These are phyloP conservation scores for Aegilops umbellulata DNA, from an alignment of 176 grass and related monocot species.

Conservation along the genomic window DNA sequence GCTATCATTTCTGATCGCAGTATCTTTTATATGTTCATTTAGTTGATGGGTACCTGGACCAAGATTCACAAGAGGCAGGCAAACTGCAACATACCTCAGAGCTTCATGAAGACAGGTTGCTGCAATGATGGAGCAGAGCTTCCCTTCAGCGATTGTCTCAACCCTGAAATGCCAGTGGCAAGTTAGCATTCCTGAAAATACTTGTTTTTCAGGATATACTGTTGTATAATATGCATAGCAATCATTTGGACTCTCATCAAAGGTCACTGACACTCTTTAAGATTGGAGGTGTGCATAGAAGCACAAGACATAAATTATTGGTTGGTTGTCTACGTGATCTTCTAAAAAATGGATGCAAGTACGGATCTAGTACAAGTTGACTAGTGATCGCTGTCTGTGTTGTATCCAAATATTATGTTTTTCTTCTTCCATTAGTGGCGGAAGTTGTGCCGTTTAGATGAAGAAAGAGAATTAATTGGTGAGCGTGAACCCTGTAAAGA, in stretches of 20 bases:
- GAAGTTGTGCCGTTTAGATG: neutral
- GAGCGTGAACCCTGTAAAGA: neutral
- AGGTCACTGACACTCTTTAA: neutral
- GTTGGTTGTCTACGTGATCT: neutral
- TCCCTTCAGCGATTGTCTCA: neutral
- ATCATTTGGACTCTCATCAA: neutral
- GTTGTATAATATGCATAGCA: neutral
- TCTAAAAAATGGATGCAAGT: neutral
- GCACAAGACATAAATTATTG: neutral
- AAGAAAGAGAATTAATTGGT: neutral
- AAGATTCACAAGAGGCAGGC: conserved; percentile 6
- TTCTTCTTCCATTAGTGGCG: neutral
- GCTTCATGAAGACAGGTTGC: conserved; percentile 8
- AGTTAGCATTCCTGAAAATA: neutral
- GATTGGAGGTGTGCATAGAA: neutral
- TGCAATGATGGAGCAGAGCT: neutral
- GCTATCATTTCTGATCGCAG: neutral
- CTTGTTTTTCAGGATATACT: neutral
- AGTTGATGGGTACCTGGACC: conserved; percentile 3
- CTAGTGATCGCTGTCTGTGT: neutral
- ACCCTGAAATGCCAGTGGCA: neutral
- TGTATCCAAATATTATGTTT: neutral
- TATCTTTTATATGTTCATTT: neutral
- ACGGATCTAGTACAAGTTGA: neutral
- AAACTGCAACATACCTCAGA: neutral